Evolutionary conservation across 208 protist genomes (phyloP).

Genomic region (Wallacemonas collosoma): DNA sequence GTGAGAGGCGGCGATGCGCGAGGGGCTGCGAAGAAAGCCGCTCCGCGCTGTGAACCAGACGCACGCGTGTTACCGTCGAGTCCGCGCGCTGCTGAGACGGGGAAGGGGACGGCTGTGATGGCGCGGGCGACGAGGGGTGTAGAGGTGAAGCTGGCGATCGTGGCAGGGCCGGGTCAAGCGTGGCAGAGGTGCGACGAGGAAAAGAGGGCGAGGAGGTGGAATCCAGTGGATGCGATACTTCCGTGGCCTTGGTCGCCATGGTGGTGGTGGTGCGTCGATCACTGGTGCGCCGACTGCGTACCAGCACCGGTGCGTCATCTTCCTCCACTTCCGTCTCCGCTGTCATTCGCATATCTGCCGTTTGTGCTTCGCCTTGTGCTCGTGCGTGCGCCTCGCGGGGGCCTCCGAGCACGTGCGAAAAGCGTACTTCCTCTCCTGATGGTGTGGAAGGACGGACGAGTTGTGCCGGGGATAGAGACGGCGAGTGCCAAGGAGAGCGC

Average conservation of each 20-base stretch:
- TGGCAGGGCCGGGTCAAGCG: too few relatives aligned
- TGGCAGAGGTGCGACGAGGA: too few relatives aligned
- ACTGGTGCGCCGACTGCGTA: slow-evolving; percentile 6
- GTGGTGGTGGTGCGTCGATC: not conserved
- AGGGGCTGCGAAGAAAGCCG: slow-evolving; percentile 3
- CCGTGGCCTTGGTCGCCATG: not conserved
- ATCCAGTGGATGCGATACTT: too few relatives aligned
- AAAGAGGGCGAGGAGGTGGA: too few relatives aligned
- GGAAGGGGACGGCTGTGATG: not conserved
- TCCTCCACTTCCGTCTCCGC: not conserved
- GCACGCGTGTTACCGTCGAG: not conserved
- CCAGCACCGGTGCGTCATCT: slow-evolving; percentile 1
- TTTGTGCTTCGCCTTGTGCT: too few relatives aligned
- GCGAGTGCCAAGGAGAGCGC: not conserved
- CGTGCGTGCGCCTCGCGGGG: not conserved
- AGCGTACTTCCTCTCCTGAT: not conserved
- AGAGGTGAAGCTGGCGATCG: not conserved
- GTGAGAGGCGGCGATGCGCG: not conserved
- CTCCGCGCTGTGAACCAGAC: slow-evolving; percentile 5
- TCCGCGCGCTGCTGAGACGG: not conserved
- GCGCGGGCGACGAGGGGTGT: not conserved
- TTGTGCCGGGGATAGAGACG: slow-evolving; percentile 4
- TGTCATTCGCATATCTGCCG: too few relatives aligned
- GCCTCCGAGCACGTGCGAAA: not conserved
- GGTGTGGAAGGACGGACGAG: not conserved